A percentile compares a stretch with the other conserved stretches of the same genome.
Evolutionary conservation across 176 grass and related monocot genomes (phyloP).

Genomic region (Hordeum marinum): DNA sequence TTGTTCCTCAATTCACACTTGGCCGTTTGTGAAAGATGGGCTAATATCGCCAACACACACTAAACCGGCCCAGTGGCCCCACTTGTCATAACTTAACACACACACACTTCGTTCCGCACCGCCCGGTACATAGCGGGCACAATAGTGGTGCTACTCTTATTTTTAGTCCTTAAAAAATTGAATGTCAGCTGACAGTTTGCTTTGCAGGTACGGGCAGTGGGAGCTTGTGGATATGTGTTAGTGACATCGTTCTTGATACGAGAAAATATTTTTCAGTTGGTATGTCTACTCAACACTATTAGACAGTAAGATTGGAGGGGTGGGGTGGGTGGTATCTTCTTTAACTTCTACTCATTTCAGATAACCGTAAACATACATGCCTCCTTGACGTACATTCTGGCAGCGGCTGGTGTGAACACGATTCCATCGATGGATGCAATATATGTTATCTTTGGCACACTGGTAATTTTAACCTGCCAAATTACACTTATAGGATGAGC

Average conservation of each 20-base stretch:
- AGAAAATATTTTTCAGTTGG: conserved; percentile 92
- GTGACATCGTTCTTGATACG: conserved; percentile 84
- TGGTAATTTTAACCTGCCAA: conserved; percentile 54
- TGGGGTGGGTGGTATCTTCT: neutral
- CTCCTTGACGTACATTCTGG: conserved; percentile 70
- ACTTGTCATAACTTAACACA: neutral
- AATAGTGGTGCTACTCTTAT: neutral
- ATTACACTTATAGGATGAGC: neutral
- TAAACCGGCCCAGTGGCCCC: neutral
- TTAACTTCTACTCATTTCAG: conserved; percentile 45
- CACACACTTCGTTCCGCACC: neutral
- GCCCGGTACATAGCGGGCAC: neutral
- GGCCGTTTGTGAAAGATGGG: neutral
- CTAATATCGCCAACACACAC: neutral
- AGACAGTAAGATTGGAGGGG: no score
- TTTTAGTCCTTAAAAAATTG: conserved; percentile 17
- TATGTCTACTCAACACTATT: conserved; percentile 21
- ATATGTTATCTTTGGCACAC: conserved; percentile 72
- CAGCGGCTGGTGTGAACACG: conserved; percentile 59
- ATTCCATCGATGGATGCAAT: conserved; percentile 84
- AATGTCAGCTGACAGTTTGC: conserved; percentile 18
- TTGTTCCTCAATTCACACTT: neutral
- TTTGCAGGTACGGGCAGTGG: conserved; percentile 61
- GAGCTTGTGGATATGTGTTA: conserved; percentile 88
- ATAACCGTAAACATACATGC: conserved; percentile 96